Evolutionary conservation across 257 asterid genomes (phyloP).

Genomic region (Gardenia jasminoides): DNA sequence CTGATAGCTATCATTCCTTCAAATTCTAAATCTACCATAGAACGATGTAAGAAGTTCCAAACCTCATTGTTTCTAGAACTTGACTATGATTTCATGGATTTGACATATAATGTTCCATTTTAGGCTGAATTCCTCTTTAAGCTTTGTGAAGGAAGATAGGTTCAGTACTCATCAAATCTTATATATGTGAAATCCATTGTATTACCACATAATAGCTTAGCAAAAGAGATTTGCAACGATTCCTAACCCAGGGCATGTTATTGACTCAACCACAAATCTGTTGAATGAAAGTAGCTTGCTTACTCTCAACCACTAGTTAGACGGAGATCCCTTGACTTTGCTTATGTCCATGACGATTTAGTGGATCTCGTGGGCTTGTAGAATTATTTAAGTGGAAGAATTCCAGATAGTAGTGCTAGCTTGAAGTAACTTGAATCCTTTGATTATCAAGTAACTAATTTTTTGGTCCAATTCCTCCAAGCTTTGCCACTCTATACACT

Average conservation of each 20-base stretch:
- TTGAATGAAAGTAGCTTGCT: too few species aligned
- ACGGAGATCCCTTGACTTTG: too few species aligned
- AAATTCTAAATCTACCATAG: constrained; percentile 26
- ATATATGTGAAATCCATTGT: not conserved
- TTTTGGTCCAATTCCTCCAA: constrained; percentile 28
- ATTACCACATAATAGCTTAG: constrained; percentile 3
- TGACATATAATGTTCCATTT: too few species aligned
- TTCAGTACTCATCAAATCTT: not conserved
- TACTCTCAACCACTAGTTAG: too few species aligned
- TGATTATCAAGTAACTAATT: constrained; percentile 29
- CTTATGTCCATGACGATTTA: too few species aligned
- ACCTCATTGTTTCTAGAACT: constrained; percentile 24
- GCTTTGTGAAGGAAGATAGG: constrained; percentile 2
- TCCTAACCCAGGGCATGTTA: too few species aligned
- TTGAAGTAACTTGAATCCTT: constrained; percentile 32
- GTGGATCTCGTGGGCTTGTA: not conserved
- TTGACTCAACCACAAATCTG: too few species aligned
- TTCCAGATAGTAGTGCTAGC: constrained; percentile 24
- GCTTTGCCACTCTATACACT: constrained; percentile 21
- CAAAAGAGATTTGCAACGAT: constrained; percentile 13
- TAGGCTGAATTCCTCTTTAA: not conserved
- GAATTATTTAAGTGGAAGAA: constrained; percentile 23
- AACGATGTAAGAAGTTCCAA: constrained; percentile 23
- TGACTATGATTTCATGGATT: constrained; percentile 16
- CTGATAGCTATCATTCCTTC: constrained; percentile 24